Base-by-base conservation (phyloP, 768 basidiomycete species). In the Phlebiopsis flavidoalba region DNA sequence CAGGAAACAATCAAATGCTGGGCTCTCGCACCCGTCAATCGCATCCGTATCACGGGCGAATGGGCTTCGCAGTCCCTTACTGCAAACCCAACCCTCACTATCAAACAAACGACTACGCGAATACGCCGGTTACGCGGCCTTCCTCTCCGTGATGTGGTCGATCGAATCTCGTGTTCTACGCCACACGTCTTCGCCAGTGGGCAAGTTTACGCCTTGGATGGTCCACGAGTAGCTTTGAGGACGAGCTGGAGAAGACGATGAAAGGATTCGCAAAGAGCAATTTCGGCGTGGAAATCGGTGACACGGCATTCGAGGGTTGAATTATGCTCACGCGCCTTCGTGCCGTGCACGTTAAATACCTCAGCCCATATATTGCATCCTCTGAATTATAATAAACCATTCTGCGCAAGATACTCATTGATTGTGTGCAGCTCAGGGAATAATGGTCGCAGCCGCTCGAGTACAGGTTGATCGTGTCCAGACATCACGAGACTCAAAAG, bases 11-110 rank as follows among this genome's bases (percentile, higher is more conserved):
- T 66, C 90, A 94, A 71, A 76, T 81, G 1, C 83, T 95, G 40
- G 89, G 91, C 14, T 90, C n/a, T n/a, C n/a, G n/a, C 90, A 2
- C 93, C 93, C 0, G 89, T 93, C 0, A 95, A 95, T 69, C 84
- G 93, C 19, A 87, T 97, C 74, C 94, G 93, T 72, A 89, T 95
- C 57, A 92, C 89, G 0, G 93, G 90, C 0, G 83, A 82, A 70
- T 92, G 86, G 83, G 94, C 92, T 26, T 87, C 91, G 4, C 78
- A 80, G 22, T 87, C 89, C 4, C 78, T 89, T 5, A 73, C 79
- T 10, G 73, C 75, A n/a, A 73, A 77, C 31, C 65, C 76, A 15
- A 66, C 78, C 60, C 76, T 84, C 35, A 63, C 77, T 15, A 60
- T 83, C 50, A 54, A 65, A 3, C 71, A 76, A n/a, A 48, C 79